A percentile compares a stretch with the other conserved stretches of the same genome.
Conservation (phyloP, 257 asterid species). For the Nicotiana knightiana region DNA sequence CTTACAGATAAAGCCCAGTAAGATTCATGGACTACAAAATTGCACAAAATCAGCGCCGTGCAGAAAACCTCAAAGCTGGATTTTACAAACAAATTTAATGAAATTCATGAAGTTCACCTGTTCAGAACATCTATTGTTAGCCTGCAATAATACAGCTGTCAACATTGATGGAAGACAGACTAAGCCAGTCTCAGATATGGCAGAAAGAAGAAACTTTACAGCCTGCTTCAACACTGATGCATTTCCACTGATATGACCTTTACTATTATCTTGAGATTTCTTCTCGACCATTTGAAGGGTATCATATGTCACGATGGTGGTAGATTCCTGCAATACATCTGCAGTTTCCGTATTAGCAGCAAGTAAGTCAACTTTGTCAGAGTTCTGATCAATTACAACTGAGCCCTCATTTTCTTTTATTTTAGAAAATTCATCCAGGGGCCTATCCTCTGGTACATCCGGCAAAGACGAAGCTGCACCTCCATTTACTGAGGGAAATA, state of each 20-base stretch:
- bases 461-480: conserved; percentile 25
- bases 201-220: conserved; percentile 68
- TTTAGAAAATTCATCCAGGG: conserved; percentile 31
- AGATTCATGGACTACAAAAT: background rate
- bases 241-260: conserved; percentile 37
- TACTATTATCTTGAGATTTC: conserved; percentile 22
- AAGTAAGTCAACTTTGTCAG: conserved; percentile 25
- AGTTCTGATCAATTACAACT: conserved; percentile 18
- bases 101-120: conserved; percentile 40
- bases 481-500: conserved; percentile 12
- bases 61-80: background rate
- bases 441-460: conserved; percentile 45
- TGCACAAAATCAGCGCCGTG: background rate
- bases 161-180: conserved; percentile 98
- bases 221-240: conserved; percentile 46
- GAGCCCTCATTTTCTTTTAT: conserved; percentile 20
- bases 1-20: background rate
- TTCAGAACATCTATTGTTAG: conserved; percentile 80
- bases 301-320: conserved; percentile 29
- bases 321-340: conserved; percentile 29
- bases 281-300: conserved; percentile 36
- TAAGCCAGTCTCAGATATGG: conserved; percentile 90
- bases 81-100: background rate
- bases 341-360: conserved; percentile 21
- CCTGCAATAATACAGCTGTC: conserved; percentile 93